Percentiles rank a stretch among this genome's conserved stretches.
These are phyloP conservation scores for Carex cristatella DNA, from an alignment of 176 grass and related monocot species.

Conservation along the genomic window DNA sequence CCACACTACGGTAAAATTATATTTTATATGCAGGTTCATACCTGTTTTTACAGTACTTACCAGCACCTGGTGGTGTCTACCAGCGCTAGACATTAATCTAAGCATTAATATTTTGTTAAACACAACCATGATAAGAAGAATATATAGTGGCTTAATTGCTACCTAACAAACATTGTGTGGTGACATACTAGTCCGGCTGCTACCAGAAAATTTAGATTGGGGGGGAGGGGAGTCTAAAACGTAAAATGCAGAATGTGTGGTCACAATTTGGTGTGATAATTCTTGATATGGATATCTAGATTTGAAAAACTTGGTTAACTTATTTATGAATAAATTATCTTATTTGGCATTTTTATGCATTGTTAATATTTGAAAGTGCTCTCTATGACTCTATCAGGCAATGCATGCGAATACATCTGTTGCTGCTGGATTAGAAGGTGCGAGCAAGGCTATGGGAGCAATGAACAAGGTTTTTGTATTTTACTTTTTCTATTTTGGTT, in stretches of 20 bases:
- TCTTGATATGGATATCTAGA: background rate
- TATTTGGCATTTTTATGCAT: background rate
- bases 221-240: no score
- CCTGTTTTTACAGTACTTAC: constrained; percentile 23
- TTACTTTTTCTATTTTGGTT: constrained; percentile 9
- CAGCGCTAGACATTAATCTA: background rate
- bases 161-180: background rate
- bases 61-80: background rate
- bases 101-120: background rate
- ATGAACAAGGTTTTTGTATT: constrained; percentile 69
- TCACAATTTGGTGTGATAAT: background rate
- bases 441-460: constrained; percentile 86
- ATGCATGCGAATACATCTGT: constrained; percentile 92
- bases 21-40: background rate
- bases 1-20: constrained; percentile 65
- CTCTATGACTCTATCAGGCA: constrained; percentile 50
- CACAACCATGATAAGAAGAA: background rate
- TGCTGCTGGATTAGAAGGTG: constrained; percentile 77
- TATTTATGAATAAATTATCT: background rate
- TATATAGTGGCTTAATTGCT: background rate
- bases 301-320: background rate
- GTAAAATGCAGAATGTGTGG: no score
- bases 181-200: background rate
- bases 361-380: background rate
- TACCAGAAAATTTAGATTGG: no score